Base-by-base conservation (phyloP, 1,139 yeast genomes). In the Meyerozyma sp. region DNA sequence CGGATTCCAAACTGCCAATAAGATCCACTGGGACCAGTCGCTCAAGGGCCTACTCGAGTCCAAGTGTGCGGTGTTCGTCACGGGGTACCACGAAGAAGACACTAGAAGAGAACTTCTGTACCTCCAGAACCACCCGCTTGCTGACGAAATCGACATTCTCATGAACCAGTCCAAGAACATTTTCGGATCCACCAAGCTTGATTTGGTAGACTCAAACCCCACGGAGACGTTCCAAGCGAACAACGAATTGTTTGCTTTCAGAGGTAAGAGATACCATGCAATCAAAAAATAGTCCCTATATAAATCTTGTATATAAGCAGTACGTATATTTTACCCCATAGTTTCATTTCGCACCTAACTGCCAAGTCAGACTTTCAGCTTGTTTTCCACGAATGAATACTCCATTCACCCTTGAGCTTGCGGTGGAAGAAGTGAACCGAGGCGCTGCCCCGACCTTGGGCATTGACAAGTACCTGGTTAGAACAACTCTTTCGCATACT, bases 261-360 rank as follows among this genome's bases (percentile, higher is more conserved):
- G 98, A 69, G 98, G 98, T 54, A 93, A 93, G 77, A 80, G 98
- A 63, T 93, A 93, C 68, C 96, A 89, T 60, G 95, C 96, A 36
- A 77, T 86, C 53, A 62, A 59, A 47, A 62, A 58, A 44, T 68
- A 55, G 47, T 21, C 26, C 26, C 16, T 34, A 34, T 18, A 10
- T 21, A 27, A n/a, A 23, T 39, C 49, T 46, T 56, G 57, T 51
- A 53, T 35, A 56, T 53, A 53, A 21, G 34, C 34, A 30, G 29
- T 27, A 8, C 23, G 5, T 11, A 3, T 27, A 11, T 11, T 30
- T 16, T 30, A 30, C 34, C 34, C 34, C 34, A 30, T 30, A 30
- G 29, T 27, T 27, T 4, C 3, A 27, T 14, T 30, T 30, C 34
- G 34, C 34, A 30, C 20, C 34, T 11, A 9, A 28, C 32, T 30